Percentiles rank a stretch among this genome's conserved stretches.
These are phyloP conservation scores for Fusarium nelsonii DNA, from an alignment of 2,329 filamentous ascomycete genomes.

Conservation along the genomic window DNA sequence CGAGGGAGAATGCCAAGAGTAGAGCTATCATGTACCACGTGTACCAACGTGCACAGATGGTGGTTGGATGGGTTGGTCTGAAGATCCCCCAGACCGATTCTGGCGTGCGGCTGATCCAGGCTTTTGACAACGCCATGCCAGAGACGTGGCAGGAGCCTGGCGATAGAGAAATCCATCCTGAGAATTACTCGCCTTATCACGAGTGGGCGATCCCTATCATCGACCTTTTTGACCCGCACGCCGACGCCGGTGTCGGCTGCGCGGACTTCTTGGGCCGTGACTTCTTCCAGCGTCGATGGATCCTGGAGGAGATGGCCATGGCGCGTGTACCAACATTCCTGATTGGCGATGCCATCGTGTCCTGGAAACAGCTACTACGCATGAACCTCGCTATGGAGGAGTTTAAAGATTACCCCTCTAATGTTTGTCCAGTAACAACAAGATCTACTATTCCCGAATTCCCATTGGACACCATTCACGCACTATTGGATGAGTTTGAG, in stretches of 20 bases:
- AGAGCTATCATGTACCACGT: conserved; percentile 48
- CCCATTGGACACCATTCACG: conserved; percentile 36
- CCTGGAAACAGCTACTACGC: conserved; percentile 53
- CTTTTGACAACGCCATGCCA: conserved; percentile 51
- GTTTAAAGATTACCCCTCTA: conserved; percentile 51
- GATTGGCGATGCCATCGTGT: conserved; percentile 53
- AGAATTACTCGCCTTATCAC: conserved; percentile 52
- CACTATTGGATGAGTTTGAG: conserved; percentile 37
- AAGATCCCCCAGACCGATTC: conserved; percentile 48
- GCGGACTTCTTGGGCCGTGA: conserved; percentile 50
- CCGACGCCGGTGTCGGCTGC: conserved; percentile 41
- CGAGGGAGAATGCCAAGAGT: conserved; percentile 47
- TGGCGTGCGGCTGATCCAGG: conserved; percentile 45
- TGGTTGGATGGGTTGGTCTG: conserved; percentile 52
- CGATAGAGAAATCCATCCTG: conserved; percentile 50
- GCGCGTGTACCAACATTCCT: conserved; percentile 51
- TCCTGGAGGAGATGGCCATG: conserved; percentile 53
- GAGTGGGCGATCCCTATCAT: conserved; percentile 49
- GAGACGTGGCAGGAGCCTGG: conserved; percentile 51
- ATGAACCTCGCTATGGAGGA: conserved; percentile 54
- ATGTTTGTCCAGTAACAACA: conserved; percentile 46
- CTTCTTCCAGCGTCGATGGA: conserved; percentile 55
- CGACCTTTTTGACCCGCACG: conserved; percentile 43
- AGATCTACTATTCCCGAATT: conserved; percentile 23
- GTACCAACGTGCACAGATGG: conserved; percentile 50